Evolutionary conservation across 768 basidiomycete species (phyloP), one percentile per base, ranked within the genome.

Genomic region (Roridomyces roridus): DNA sequence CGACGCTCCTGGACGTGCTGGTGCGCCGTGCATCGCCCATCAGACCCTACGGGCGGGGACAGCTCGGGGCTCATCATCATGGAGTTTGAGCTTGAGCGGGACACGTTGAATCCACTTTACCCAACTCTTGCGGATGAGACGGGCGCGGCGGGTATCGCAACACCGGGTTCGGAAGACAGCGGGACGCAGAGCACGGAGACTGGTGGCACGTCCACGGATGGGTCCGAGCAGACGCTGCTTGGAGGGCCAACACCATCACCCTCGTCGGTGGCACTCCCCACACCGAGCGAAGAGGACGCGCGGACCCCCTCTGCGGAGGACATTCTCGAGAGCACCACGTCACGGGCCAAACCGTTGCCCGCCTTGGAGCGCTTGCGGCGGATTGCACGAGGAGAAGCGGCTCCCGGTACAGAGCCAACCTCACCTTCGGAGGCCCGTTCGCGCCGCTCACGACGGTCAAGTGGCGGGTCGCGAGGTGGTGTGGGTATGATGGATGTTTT

Each of bases 401-500:
- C 68, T 7, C 8, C 18, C 25, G 23, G 29, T 18, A 40, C 61
- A 1, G 47, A 42, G 47, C 25, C 51, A n/a, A n/a, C 45, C 3
- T 46, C 66, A 5, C 41, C 65, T 0, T 40, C 29, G 7, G 46
- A 42, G 18, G 29, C 39, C 20, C 41, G 59, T 35, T 43, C 65
- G 20, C 63, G 68, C 18, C 55, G 61, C 9, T 60, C 65, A n/a
- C 55, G 66, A 8, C 65, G 63, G 6, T 44, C 24, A 5, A 49
- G 57, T 3, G 51, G 60, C 3, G n/a, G n/a, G 66, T 59, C 7
- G 34, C 53, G n/a, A 9, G 70, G 68, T 6, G 72, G 73, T 11
- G 74, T 82, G 0, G 84, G 85, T 8, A 89, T 89, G 74, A 88
- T 91, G 87, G 90, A 92, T 65, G 80, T 92, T 1, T 89, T 94